phyloP scores from a whole-genome alignment of 805 yeast species.

The Starmerella sp. region DNA sequence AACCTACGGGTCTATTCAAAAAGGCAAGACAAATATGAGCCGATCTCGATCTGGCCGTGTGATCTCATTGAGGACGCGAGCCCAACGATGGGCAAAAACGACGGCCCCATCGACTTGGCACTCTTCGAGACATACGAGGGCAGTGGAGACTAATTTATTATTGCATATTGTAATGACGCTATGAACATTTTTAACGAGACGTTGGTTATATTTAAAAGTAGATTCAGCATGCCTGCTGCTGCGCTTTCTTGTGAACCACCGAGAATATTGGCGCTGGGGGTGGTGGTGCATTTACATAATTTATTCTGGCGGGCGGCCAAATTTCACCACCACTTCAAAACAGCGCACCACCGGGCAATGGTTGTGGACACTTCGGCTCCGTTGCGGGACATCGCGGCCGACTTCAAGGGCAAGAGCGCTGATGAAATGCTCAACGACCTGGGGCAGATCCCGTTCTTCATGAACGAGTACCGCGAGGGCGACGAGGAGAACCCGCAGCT shows the following conservation, averaged over 20 bases:
- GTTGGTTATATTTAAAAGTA: neutral
- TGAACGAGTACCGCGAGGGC: conserved; percentile 59
- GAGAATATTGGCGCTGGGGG: too few relatives aligned
- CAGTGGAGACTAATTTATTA: conserved; percentile 1
- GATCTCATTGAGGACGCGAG: conserved; percentile 51
- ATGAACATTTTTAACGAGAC: neutral
- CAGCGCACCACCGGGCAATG: neutral
- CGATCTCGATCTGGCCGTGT: conserved; percentile 38
- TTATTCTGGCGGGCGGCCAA: neutral
- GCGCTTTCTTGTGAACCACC: neutral
- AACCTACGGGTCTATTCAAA: conserved; percentile 22
- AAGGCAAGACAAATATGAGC: conserved; percentile 24
- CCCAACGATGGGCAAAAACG: conserved; percentile 39
- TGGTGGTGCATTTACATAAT: neutral
- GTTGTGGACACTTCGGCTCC: conserved; percentile 18
- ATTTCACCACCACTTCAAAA: neutral
- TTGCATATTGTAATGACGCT: neutral
- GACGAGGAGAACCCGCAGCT: conserved; percentile 52
- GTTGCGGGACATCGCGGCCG: conserved; percentile 19
- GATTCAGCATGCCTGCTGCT: too few relatives aligned
- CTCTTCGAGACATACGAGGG: conserved; percentile 44
- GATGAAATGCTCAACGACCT: conserved; percentile 70
- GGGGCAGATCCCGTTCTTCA: conserved; percentile 82
- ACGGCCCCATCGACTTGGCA: conserved; percentile 43
- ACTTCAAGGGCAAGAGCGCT: conserved; percentile 44